A percentile compares a stretch with the other conserved stretches of the same genome.
Evolutionary conservation across 345 rosid genomes (phyloP).

Genomic region (Hevea brasiliensis): DNA sequence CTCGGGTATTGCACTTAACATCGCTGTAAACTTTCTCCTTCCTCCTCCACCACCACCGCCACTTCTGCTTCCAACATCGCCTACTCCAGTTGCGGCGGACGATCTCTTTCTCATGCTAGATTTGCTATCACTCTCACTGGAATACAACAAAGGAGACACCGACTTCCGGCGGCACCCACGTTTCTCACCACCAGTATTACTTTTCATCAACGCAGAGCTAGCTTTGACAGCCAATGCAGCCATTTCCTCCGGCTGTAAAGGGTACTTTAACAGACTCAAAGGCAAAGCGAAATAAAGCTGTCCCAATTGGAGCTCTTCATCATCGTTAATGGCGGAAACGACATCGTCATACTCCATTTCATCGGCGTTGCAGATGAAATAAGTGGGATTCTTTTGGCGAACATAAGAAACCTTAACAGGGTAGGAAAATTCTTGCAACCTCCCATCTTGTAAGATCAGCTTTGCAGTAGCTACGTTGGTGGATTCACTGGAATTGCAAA

Average conservation of each 20-base stretch:
- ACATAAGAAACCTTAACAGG: conserved; percentile 78
- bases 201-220: conserved; percentile 59
- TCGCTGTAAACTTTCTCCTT: conserved; percentile 47
- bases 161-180: conserved; percentile 47
- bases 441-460: conserved; percentile 73
- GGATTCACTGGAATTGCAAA: conserved; percentile 78
- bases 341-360: conserved; percentile 90
- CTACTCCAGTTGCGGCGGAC: conserved; percentile 7
- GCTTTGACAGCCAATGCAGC: conserved; percentile 99
- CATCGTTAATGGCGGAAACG: conserved; percentile 57
- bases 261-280: conserved; percentile 53
- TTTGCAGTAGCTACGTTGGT: conserved; percentile 73
- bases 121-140: conserved; percentile 20
- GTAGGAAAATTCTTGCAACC: conserved; percentile 68
- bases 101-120: conserved; percentile 16
- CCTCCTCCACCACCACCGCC: conserved; percentile 30
- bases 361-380: conserved; percentile 89
- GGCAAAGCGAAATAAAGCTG: conserved; percentile 88
- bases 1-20: conserved; percentile 75
- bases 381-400: conserved; percentile 50
- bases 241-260: conserved; percentile 80
- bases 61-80: conserved; percentile 31
- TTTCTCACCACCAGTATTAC: conserved; percentile 34
- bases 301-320: conserved; percentile 80
- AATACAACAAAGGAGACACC: conserved; percentile 27